Evolutionary conservation across 2,329 filamentous ascomycete species (phyloP), one percentile per base, ranked within the genome.

Genomic region (Coleophoma cylindrospora): DNA sequence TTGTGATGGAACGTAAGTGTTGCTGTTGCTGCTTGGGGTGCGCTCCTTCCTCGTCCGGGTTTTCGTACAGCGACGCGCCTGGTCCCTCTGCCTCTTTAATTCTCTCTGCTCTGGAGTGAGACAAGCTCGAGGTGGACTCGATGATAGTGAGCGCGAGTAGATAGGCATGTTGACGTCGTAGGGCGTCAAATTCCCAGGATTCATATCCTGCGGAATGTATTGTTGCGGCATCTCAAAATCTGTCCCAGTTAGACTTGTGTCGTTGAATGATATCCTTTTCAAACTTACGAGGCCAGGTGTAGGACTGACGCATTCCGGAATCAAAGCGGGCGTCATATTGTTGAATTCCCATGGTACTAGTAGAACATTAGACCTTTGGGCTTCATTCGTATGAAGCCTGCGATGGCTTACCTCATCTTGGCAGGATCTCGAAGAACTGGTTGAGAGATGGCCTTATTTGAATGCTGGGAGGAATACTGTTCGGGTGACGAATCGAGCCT

Each of bases 41-140:
- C 64, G 54, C 22, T 65, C 71, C 48, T 80, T 74, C 54, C 75
- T 73, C 45, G 75, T 69, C 51, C 80, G 74, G 14, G 77, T 64
- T 62, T 84, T 84, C 7, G 76, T 76, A 56, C 81, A 78, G 57
- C 81, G 72, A 50, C 82, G 75, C 41, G 72, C 76, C 57, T 77
- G 77, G 56, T 84, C 80, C 53, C 75, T 73, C 59, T 84, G 80
- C 51, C 80, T 74, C 68, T 81, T 84, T 40, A 84, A 63, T 60
- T 83, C 80, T 54, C 81, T 75, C 63, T 84, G 80, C 61, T 84
- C 80, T 7, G 78, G 69, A 6, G 79, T 80, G 61, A 83, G 71
- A 36, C 68, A 70, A 43, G 68, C 67, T 54, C 75, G 73, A 6
- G 80, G 78, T 22, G 81, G 80, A 66, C 81, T 85, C 19, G 75